phyloP scores from a whole-genome alignment of 1,139 yeast genomes.

The Yamadazyma sp. region DNA sequence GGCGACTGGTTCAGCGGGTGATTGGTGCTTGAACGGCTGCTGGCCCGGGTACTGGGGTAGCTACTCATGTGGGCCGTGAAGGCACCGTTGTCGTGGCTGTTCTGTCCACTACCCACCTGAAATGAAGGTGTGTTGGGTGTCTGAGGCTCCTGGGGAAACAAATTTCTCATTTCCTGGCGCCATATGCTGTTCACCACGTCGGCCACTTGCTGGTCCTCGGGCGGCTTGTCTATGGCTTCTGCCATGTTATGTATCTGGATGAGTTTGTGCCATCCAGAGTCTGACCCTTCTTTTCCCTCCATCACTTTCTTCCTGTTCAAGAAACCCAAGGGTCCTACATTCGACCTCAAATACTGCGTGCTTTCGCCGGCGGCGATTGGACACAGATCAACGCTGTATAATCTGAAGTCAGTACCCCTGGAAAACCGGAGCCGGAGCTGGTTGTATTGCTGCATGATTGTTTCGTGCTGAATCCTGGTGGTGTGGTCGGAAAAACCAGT shows the following conservation, averaged over 20 bases:
- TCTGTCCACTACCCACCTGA: not conserved
- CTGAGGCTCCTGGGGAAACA: slow-evolving; percentile 2
- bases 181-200: slow-evolving; percentile 8
- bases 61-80: too few relatives aligned
- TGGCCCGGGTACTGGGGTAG: not conserved
- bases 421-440: slow-evolving; percentile 39
- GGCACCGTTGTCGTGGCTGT: not conserved
- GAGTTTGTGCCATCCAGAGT: slow-evolving; percentile 2
- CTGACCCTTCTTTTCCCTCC: not conserved
- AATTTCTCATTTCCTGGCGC: slow-evolving; percentile 11
- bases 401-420: slow-evolving; percentile 10
- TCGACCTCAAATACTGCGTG: slow-evolving; percentile 9
- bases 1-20: not conserved
- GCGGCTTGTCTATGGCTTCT: not conserved
- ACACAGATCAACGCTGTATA: slow-evolving; percentile 9
- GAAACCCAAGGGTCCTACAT: slow-evolving; percentile 18
- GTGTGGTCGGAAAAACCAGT: slow-evolving; percentile 19
- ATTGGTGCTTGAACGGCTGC: not conserved
- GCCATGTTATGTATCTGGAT: not conserved
- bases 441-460: slow-evolving; percentile 37
- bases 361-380: slow-evolving; percentile 4
- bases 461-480: slow-evolving; percentile 39
- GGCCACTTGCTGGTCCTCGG: not conserved
- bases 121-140: slow-evolving; percentile 1
- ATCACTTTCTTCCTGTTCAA: slow-evolving; percentile 12